Percentiles rank a stretch among this genome's conserved stretches.
phyloP scores from a whole-genome alignment of 129 eudicot species.

The Flaveria ramosissima region DNA sequence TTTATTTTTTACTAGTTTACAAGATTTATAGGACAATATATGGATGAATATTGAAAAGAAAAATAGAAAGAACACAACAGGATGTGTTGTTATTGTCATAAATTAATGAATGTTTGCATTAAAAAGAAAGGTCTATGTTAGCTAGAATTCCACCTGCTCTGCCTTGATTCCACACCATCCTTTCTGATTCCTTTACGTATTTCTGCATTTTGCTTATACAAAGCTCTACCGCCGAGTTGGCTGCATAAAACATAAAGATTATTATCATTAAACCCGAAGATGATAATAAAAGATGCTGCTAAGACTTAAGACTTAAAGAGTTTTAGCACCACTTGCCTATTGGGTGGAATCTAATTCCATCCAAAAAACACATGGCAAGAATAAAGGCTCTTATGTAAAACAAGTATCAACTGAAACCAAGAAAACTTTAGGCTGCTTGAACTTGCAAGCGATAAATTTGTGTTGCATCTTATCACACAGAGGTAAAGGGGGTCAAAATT shows the following conservation, averaged over 20 bases:
- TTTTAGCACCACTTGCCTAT: background rate
- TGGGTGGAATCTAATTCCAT: background rate
- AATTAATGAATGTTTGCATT: background rate
- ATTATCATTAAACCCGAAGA: background rate
- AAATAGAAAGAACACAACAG: background rate
- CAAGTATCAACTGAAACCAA: background rate
- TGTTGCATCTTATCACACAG: background rate
- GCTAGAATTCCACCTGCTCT: conserved; percentile 7
- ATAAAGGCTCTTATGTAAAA: background rate
- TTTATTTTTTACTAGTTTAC: background rate
- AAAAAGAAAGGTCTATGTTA: conserved; percentile 14
- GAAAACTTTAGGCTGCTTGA: background rate
- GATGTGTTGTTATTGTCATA: background rate
- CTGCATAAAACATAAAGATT: conserved; percentile 25
- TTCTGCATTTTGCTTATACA: conserved; percentile 15
- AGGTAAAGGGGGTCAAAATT: background rate
- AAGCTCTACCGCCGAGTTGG: background rate
- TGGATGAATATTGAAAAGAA: background rate
- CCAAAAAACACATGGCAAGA: background rate
- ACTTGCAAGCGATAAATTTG: background rate
- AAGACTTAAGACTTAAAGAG: background rate
- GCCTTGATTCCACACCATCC: conserved; percentile 36
- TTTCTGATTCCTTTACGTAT: conserved; percentile 12
- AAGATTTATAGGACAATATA: background rate
- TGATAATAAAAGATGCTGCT: background rate